Conservation (phyloP, 202 grass and related monocot species). For the Eragrostis tef region DNA sequence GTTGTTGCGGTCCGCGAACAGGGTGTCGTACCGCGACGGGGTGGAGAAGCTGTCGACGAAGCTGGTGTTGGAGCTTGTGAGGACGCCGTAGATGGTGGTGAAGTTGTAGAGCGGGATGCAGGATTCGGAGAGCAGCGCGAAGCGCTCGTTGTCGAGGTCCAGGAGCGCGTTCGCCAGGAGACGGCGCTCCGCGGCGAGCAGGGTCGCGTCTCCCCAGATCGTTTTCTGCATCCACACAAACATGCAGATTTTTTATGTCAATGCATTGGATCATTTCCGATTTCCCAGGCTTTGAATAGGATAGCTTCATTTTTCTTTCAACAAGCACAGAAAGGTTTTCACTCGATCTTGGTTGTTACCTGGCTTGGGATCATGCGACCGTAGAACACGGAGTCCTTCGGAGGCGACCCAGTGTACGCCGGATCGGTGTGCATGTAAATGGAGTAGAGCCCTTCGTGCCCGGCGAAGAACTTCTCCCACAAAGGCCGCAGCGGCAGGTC, state of each 20-base stretch:
- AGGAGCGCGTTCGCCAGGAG: conserved; percentile 75
- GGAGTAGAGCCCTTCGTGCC: conserved; percentile 52
- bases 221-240: conserved; percentile 48
- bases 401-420: conserved; percentile 45
- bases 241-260: neutral
- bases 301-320: too few species aligned
- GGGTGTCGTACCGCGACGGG: conserved; percentile 32
- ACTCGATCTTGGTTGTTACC: conserved; percentile 6
- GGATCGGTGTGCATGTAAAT: conserved; percentile 66
- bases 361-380: conserved; percentile 65
- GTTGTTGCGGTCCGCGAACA: conserved; percentile 50
- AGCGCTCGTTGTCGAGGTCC: conserved; percentile 71
- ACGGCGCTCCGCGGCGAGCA: conserved; percentile 73
- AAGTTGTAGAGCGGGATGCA: conserved; percentile 73
- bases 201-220: conserved; percentile 63
- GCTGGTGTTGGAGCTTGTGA: conserved; percentile 55
- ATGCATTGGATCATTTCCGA: neutral
- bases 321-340: neutral
- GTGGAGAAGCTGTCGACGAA: conserved; percentile 56
- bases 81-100: conserved; percentile 52
- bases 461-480: conserved; percentile 70
- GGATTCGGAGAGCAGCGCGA: conserved; percentile 69
- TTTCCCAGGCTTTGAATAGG: neutral
- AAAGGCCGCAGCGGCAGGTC: conserved; percentile 51
- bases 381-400: conserved; percentile 58